Conservation (phyloP, 352 stramenopile species). For the Pythium myriotylum region DNA sequence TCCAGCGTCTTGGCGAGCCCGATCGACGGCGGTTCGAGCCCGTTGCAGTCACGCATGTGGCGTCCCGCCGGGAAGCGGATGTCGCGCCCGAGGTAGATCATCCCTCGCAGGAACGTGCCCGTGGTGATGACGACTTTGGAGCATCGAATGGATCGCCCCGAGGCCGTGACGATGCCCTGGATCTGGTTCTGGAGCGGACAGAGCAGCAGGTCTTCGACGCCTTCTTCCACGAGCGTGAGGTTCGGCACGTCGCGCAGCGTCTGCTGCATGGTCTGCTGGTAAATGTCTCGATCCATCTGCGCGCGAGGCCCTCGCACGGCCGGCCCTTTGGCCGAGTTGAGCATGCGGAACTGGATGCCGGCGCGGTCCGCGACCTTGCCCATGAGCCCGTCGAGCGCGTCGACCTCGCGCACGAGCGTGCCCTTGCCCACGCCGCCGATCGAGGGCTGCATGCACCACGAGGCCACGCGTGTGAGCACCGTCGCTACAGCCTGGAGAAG, state of each 20-base stretch:
- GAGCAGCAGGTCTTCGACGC: conserved; percentile 95
- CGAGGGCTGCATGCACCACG: conserved; percentile 70
- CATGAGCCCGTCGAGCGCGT: conserved; percentile 98
- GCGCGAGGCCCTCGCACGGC: conserved; percentile 89
- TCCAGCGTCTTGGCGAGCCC: conserved; percentile 95
- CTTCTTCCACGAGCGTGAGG: conserved; percentile 93
- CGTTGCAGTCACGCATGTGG: conserved; percentile 85
- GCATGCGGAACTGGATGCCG: conserved; percentile 97
- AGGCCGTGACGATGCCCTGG: conserved; percentile 64
- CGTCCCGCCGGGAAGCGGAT: conserved; percentile 92
- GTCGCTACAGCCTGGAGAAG: conserved; percentile 4
- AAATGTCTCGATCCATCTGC: conserved; percentile 98
- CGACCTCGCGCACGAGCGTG: conserved; percentile 97
- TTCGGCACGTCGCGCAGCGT: conserved; percentile 77
- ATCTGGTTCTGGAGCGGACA: conserved; percentile 61
- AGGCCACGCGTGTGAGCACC: too few relatives aligned
- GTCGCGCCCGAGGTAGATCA: conserved; percentile 94
- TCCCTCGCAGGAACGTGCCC: conserved; percentile 97
- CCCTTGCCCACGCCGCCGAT: conserved; percentile 99
- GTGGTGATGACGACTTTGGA: conserved; percentile 95
- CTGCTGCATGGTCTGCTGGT: conserved; percentile 95
- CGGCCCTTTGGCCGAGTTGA: conserved; percentile 95
- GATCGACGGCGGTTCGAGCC: conserved; percentile 94
- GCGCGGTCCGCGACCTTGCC: conserved; percentile 93
- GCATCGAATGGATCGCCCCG: conserved; percentile 52